Base-by-base conservation (phyloP, 1,284 basidiomycete genomes). In the Retiboletus flavoniger region DNA sequence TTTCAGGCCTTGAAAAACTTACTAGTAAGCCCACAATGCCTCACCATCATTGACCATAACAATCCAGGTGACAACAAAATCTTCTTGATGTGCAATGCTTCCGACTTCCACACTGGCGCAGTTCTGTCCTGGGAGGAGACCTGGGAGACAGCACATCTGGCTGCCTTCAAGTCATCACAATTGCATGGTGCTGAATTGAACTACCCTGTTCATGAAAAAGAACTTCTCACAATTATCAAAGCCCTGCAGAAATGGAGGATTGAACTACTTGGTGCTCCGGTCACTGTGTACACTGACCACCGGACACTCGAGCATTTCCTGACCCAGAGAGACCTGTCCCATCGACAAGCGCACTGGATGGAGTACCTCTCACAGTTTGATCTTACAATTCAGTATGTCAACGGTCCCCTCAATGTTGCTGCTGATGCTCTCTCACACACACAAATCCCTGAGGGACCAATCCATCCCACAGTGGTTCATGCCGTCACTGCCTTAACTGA, bases 1-100 rank as follows among this genome's bases (percentile, higher is more conserved):
- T 79, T 80, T 44, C 57, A 76, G 0, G 57, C 57, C 0, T 74
- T 80, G 38, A 79, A 79, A 48, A 0, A 11, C 0, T 54, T 78
- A 70, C 67, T 56, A 57, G 71, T 11, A 72, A 71, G 0, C 26
- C 40, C 32, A 0, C 1, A 7, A 0, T 53, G 51, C 16, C 40
- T 53, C 0, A 48, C 32, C 0, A 64, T 60, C 0, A 58, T 60
- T 24, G 58, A 74, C 49, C 72, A 77, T 40, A 52, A 71, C 0
- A 56, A 53, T 1, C 46, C 26, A 1, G 34, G 32, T 28, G 1
- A 9, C 7, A 40, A 40, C 4, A 2, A 19, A 0, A 40, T 40
- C 10, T 40, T 40, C 13, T 7, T 40, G 2, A 21, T 9, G 2
- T 21, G 19, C 3, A 17, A 40, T 40, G 19, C 38, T 40, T 40